phyloP scores from a whole-genome alignment of 495 filamentous ascomycete genomes.

The Patellaria atrata region DNA sequence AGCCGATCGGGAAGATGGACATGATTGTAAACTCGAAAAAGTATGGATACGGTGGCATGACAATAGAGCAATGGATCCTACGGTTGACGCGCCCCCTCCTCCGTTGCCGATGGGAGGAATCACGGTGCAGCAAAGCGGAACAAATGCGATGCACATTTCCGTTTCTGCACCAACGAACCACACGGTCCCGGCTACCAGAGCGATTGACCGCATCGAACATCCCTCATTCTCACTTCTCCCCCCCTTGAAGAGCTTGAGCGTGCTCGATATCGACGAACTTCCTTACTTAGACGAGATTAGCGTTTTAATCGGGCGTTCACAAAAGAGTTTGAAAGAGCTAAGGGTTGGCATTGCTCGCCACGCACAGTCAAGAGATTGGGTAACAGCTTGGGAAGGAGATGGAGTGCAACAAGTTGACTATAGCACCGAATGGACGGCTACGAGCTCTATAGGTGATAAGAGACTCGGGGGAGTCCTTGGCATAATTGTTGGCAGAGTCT shows the following conservation, averaged over 20 bases:
- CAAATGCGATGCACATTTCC: slow-evolving; percentile 10
- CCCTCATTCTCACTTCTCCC: slow-evolving; percentile 79
- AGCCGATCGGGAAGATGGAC: slow-evolving; percentile 42
- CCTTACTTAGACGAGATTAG: slow-evolving; percentile 84
- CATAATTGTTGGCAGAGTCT: slow-evolving; percentile 50
- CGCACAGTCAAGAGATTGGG: slow-evolving; percentile 41
- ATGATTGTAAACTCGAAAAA: slow-evolving; percentile 55
- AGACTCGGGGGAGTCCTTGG: slow-evolving; percentile 58
- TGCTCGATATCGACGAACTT: slow-evolving; percentile 79
- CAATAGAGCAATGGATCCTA: slow-evolving; percentile 37
- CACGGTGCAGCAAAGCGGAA: slow-evolving; percentile 13
- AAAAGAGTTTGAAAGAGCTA: slow-evolving; percentile 53
- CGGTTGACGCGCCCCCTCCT: slow-evolving; percentile 16
- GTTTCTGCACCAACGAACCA: slow-evolving; percentile 11
- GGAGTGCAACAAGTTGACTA: slow-evolving; percentile 45
- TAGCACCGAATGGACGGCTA: slow-evolving; percentile 18
- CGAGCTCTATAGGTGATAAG: slow-evolving; percentile 24
- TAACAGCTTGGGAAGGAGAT: slow-evolving; percentile 45
- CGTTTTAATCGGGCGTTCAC: slow-evolving; percentile 61
- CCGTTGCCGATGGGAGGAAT: no score
- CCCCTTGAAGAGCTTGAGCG: slow-evolving; percentile 63
- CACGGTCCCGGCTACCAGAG: slow-evolving; percentile 24
- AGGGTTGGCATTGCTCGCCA: slow-evolving; percentile 62
- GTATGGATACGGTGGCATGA: slow-evolving; percentile 90
- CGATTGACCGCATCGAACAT: slow-evolving; percentile 50